Evolutionary conservation across 129 eudicot species (phyloP).

Genomic region (Tagetes patula): DNA sequence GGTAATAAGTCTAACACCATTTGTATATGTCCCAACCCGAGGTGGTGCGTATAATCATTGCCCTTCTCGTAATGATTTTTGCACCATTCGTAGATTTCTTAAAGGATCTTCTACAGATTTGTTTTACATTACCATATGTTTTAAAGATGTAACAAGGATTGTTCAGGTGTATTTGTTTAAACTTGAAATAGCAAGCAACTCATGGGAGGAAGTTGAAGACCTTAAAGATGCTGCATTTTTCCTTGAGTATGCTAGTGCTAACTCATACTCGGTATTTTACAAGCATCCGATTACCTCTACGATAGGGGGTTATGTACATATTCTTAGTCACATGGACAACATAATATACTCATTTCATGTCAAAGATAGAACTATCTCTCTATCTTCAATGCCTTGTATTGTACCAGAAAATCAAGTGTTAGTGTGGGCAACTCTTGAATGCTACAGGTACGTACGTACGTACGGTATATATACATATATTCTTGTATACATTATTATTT

Average conservation of each 20-base stretch:
- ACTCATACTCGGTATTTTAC: not conserved
- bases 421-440: not conserved
- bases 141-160: not conserved
- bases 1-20: not conserved
- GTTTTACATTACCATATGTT: not conserved
- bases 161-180: not conserved
- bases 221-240: not conserved
- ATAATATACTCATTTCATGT: not conserved
- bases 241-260: not conserved
- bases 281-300: not conserved
- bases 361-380: not conserved
- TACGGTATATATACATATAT: too few species aligned
- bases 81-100: not conserved
- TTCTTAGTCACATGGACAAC: not conserved
- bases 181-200: not conserved
- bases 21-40: not conserved
- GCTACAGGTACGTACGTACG: not conserved
- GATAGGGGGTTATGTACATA: not conserved
- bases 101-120: not conserved
- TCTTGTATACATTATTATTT: too few species aligned
- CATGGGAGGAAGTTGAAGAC: not conserved
- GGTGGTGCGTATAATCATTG: not conserved
- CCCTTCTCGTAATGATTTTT: not conserved
- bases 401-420: not conserved
- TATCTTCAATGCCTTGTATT: not conserved